A percentile compares a stretch with the other conserved stretches of the same genome.
phyloP scores from a whole-genome alignment of 1,284 basidiomycete species.

The Ustanciosporium gigantosporum region DNA sequence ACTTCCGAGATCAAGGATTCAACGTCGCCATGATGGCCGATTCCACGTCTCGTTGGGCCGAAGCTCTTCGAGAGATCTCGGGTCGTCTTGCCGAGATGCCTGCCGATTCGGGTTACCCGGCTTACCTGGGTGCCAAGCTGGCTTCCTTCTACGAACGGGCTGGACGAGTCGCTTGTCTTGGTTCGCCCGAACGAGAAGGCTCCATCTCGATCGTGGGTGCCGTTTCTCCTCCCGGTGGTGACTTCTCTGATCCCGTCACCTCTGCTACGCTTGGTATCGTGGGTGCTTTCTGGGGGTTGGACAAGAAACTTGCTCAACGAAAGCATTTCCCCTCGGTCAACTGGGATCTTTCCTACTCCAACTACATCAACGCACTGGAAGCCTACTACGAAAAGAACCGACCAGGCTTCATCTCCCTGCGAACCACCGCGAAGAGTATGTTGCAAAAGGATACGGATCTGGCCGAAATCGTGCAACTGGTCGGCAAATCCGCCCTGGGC shows the following conservation, averaged over 20 bases:
- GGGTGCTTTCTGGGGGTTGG: conserved; percentile 78
- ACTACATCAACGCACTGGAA: conserved; percentile 94
- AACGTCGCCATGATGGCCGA: conserved; percentile 99
- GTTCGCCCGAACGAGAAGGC: conserved; percentile 83
- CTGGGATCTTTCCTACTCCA: conserved; percentile 98
- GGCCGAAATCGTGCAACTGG: conserved; percentile 97
- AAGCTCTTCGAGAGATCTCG: conserved; percentile 97
- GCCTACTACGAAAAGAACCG: conserved; percentile 84
- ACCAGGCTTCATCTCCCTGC: conserved; percentile 89
- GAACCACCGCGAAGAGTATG: conserved; percentile 90
- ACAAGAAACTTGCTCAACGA: conserved; percentile 94
- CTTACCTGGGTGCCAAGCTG: conserved; percentile 92
- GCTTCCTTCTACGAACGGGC: conserved; percentile 99
- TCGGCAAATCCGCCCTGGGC: conserved; percentile 95
- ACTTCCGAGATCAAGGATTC: conserved; percentile 97
- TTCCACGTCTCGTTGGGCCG: conserved; percentile 98
- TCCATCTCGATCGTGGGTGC: conserved; percentile 98
- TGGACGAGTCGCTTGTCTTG: conserved; percentile 92
- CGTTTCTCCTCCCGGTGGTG: conserved; percentile 96
- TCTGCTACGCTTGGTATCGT: conserved; percentile 96
- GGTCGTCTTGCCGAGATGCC: conserved; percentile 99
- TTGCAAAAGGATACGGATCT: conserved; percentile 98
- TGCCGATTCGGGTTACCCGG: conserved; percentile 93
- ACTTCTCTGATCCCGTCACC: conserved; percentile 99
- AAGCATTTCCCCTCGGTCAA: conserved; percentile 99